Evolutionary conservation across 345 rosid genomes (phyloP), one percentile per base, ranked within the genome.

Genomic region (Jatropha curcas): DNA sequence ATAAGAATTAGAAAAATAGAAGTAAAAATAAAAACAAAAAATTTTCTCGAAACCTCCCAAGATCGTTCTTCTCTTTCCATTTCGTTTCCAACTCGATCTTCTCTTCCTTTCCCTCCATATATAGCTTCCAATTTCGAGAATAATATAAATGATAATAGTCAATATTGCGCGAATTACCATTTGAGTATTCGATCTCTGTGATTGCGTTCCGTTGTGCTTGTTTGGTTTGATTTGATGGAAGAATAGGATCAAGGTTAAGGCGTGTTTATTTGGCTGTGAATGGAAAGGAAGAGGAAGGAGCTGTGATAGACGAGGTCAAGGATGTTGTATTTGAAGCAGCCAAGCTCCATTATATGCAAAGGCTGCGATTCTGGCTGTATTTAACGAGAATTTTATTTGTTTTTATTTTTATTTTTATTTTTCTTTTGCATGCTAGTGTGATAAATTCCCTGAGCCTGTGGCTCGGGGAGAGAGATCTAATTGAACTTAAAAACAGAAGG

Each of bases 281-380:
- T 35, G 69, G 58, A 73, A 37, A 63, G 51, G 59, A 31, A 20
- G 58, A 31, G 16, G 58, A 43, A 51, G 67, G 67, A 62, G 77
- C 68, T 66, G 69, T 48, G 51, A 43, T 51, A 50, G 68, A 65
- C 16, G 39, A 66, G 58, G 68, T 68, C 52, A 76, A 79, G 74
- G 64, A 90, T 90, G 95, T 60, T 90, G 81, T 88, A 88, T 83
- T 76, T 88, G 92, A 90, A 90, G 87, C 95, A 86, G 77, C 92
- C 90, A n/a, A 85, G 77, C 84, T 87, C 86, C 65, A 83, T 86
- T 80, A 13, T 82, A 66, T 82, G 82, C 74, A 83, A 79, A 72
- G 75, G 84, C 33, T 75, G 84, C 55, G 81, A 64, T 72, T 75
- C 7, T 76, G 51, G 59, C 41, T 62, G 39, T 41, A 7, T 53